Base-by-base conservation (phyloP, 495 filamentous ascomycete genomes). In the Lichina pygmaea region DNA sequence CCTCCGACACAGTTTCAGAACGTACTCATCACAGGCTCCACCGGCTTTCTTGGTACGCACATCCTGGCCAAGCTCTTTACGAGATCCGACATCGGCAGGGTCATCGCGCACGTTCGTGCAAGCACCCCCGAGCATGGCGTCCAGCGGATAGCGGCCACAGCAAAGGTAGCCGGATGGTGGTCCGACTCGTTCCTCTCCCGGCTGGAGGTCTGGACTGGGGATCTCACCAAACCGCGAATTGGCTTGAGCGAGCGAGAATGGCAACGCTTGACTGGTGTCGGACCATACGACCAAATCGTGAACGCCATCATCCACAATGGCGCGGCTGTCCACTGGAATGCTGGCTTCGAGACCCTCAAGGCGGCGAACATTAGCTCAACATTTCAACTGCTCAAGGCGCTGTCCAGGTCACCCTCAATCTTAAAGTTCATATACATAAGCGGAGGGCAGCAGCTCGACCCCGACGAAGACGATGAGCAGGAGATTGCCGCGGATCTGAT, bases 21-120 rank as follows among this genome's bases (percentile, higher is more conserved):
- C 16, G 44, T 55, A 11, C 43, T 60, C 33, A 30, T 58, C 10
- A 61, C 55, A 0, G 55, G 55, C 12, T 47, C 55, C 0, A 62
- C 56, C 11, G 57, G 60, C 6, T 60, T 56, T 43, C 50, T 62
- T 8, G 58, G 58, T 7, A 56, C 48, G 12, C 48, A 54, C 8
- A 48, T 61, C 3, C 46, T 61, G 6, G 46, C 48, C 13, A 17
- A 43, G n/a, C 49, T 60, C 7, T 46, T 55, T 34, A 39, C 42
- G 2, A 10, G 50, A 33, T 37, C 42, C 2, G n/a, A 33, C 8
- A 41, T 61, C 0, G 31, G 17, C 2, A 48, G 39, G 9, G 42
- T 62, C n/a, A 34, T 58, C 4, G 54, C 52, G 12, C 47, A 54
- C 33, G 52, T 62, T 24, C 53, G 58, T 13, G 41, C 45, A 3